Evolutionary conservation across 352 stramenopile species (phyloP).

Genomic region (Sclerospora graminicola): DNA sequence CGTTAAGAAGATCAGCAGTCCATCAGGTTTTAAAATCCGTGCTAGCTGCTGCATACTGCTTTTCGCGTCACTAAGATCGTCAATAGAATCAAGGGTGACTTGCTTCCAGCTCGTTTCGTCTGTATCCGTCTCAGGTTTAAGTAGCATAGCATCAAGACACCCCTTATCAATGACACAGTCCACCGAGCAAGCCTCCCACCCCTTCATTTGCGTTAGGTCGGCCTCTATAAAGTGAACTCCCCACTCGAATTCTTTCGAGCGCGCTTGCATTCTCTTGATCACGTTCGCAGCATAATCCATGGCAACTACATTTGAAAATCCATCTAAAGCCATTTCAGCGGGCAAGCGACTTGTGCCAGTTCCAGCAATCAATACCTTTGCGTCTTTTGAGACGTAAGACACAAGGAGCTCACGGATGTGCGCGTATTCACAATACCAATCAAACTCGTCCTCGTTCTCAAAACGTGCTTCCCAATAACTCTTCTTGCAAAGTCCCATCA

Average conservation of each 20-base stretch:
- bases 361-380: conserved; percentile 28
- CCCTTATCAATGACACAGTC: conserved; percentile 50
- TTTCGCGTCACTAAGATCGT: conserved; percentile 27
- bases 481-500: conserved; percentile 51
- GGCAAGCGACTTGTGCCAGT: conserved; percentile 39
- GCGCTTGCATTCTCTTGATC: conserved; percentile 34
- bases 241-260: conserved; percentile 22
- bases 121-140: conserved; percentile 36
- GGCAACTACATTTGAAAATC: conserved; percentile 32
- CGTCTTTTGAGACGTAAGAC: conserved; percentile 21
- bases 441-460: conserved; percentile 39
- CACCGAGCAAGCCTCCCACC: conserved; percentile 22
- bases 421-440: conserved; percentile 47
- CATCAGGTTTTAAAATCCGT: conserved; percentile 28
- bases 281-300: conserved; percentile 49
- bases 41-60: conserved; percentile 31
- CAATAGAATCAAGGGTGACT: conserved; percentile 25
- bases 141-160: conserved; percentile 46
- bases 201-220: conserved; percentile 37
- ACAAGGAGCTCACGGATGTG: conserved; percentile 31
- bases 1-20: conserved; percentile 34
- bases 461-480: conserved; percentile 45
- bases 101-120: conserved; percentile 34
- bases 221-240: conserved; percentile 29
- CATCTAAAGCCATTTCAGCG: conserved; percentile 35